Conservation (phyloP, 2,329 filamentous ascomycete species). For the Capronia americana region DNA sequence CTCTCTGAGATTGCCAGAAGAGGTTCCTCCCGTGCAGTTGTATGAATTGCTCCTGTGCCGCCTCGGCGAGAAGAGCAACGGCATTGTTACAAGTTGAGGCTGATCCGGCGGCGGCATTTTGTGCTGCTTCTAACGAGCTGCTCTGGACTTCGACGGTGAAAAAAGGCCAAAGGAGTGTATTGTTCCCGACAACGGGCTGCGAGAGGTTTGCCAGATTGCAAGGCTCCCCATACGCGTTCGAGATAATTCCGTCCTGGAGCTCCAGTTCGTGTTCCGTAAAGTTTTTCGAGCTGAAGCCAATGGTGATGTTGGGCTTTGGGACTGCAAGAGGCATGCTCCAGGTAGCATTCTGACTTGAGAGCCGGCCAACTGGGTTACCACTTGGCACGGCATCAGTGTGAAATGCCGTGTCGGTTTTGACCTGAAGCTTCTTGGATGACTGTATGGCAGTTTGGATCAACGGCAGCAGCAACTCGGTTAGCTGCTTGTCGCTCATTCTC, state of each 20-base stretch:
- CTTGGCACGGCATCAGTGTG: conserved; percentile 32
- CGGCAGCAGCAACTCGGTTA: conserved; percentile 21
- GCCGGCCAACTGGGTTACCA: conserved; percentile 1
- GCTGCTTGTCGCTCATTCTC: conserved; percentile 14
- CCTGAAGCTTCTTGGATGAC: conserved; percentile 22
- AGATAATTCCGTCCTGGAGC: conserved; percentile 34
- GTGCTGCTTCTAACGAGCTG: conserved; percentile 22
- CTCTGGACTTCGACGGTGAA: conserved; percentile 31
- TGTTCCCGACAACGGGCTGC: conserved; percentile 22
- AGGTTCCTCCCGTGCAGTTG: conserved; percentile 17
- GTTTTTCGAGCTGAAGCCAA: conserved; percentile 29
- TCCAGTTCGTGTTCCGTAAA: conserved; percentile 29
- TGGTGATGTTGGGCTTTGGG: conserved; percentile 29
- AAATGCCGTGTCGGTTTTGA: conserved; percentile 21
- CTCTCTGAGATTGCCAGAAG: conserved; percentile 20
- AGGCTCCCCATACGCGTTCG: conserved; percentile 23
- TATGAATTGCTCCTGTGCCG: conserved; percentile 20
- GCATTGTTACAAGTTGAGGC: conserved; percentile 34
- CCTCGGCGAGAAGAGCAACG: conserved; percentile 25
- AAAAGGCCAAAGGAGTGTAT: conserved; percentile 33
- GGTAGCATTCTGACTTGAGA: conserved; percentile 8
- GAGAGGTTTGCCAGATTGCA: conserved; percentile 33
- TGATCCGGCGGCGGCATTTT: conserved; percentile 29
- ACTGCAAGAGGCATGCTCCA: conserved; percentile 29
- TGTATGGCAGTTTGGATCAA: conserved; percentile 26